Conservation (phyloP, 2,329 filamentous ascomycete genomes). For the Claviceps quebecensis region DNA sequence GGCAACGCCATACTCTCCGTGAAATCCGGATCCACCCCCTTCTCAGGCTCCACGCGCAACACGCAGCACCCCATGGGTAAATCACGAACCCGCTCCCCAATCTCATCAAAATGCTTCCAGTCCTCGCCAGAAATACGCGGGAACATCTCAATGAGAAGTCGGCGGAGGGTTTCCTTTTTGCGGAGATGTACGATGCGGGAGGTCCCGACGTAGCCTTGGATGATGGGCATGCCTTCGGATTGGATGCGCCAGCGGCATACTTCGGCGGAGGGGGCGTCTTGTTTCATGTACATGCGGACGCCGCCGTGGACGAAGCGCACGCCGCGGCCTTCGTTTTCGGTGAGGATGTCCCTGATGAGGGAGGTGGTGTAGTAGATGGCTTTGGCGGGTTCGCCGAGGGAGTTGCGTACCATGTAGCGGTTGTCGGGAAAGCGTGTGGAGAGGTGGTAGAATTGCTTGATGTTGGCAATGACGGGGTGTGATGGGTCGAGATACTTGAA, state of each 20-base stretch:
- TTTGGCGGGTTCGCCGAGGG: slow-evolving; percentile 72
- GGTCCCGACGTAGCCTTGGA: slow-evolving; percentile 79
- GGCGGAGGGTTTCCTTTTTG: slow-evolving; percentile 66
- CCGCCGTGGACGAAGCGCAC: slow-evolving; percentile 95
- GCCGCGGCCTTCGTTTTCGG: slow-evolving; percentile 74
- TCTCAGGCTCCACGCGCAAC: slow-evolving; percentile 65
- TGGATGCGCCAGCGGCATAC: slow-evolving; percentile 93
- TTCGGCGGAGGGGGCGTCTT: slow-evolving; percentile 74
- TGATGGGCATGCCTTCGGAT: slow-evolving; percentile 79
- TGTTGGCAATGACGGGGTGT: slow-evolving; percentile 62
- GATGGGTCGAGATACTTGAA: slow-evolving; percentile 76
- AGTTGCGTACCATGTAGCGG: slow-evolving; percentile 93
- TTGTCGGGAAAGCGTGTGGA: slow-evolving; percentile 74
- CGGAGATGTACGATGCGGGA: slow-evolving; percentile 60
- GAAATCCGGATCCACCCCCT: slow-evolving; percentile 35
- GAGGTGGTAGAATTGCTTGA: slow-evolving; percentile 75
- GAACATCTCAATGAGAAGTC: slow-evolving; percentile 90
- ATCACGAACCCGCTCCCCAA: slow-evolving; percentile 67
- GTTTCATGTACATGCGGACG: slow-evolving; percentile 98
- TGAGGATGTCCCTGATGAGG: slow-evolving; percentile 72
- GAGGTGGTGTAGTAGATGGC: slow-evolving; percentile 92
- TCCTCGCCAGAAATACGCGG: slow-evolving; percentile 66
- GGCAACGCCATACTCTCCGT: slow-evolving; percentile 76
- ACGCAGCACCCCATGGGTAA: slow-evolving; percentile 88
- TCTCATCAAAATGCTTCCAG: slow-evolving; percentile 69